Base-by-base conservation (phyloP, 352 stramenopile genomes). In the Phytophthora capsici region DNA sequence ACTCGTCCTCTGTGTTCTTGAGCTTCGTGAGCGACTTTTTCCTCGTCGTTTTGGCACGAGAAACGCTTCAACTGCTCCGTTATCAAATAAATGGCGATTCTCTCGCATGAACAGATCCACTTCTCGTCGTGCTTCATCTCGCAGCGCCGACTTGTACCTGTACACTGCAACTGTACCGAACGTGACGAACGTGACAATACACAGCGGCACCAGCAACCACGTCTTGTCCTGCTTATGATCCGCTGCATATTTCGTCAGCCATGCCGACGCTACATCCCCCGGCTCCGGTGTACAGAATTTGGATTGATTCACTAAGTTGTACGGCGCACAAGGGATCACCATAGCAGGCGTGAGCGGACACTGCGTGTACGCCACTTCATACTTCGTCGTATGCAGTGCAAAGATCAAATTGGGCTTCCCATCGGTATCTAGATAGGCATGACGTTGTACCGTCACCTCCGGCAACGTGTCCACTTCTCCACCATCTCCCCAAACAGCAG, bases 241-340 rank as follows among this genome's bases (percentile, higher is more conserved):
- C 10, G 74, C 69, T 4, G 80, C 78, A 46, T 78, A 86, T 48
- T 87, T 86, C 19, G 57, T 63, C 13, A 89, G 74, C 82, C 82
- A 91, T 1, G 77, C 70, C 1, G 57, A 44, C 14, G 81, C 66
- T 17, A 91, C 66, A 6, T 65, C 44, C 0, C 80, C 78, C 3
- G 66, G 57, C 32, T 59, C 59, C 0, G 80, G 82, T 2, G 45
- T 34, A 45, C 69, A 82, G 62, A 83, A 92, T 36, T 62, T 68
- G 8, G 69, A 69, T 12, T 66, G 63, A 32, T 82, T 69, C 7
- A 78, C 70, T 8, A 70, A 37, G 38, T 66, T 66, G 38, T 80
- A 82, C n/a, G 81, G 55, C 34, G 68, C 77, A 36, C 83, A 90
- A 8, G 83, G 83, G 54, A 90, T 90, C 25, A 90, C 58, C 68